phyloP scores from a whole-genome alignment of 2,329 filamentous ascomycete species.

The Bipolaris bicolor region DNA sequence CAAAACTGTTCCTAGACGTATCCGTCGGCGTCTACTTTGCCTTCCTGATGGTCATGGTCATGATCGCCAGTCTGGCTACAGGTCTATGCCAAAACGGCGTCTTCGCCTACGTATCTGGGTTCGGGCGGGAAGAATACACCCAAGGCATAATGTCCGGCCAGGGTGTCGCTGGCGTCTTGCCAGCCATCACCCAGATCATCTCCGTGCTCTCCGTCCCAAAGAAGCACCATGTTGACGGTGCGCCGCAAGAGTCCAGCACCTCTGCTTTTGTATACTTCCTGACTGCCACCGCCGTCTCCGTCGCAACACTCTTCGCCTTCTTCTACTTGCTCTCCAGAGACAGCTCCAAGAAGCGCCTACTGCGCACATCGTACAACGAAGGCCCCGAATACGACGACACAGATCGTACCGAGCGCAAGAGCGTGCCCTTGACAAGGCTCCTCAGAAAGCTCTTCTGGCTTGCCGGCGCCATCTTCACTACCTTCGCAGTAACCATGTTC shows the following conservation, averaged over 20 bases:
- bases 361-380: slow-evolving; percentile 26
- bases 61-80: slow-evolving; percentile 77
- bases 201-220: slow-evolving; percentile 73
- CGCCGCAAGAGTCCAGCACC: slow-evolving; percentile 57
- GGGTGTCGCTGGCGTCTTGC: slow-evolving; percentile 87
- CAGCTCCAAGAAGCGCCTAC: slow-evolving; percentile 33
- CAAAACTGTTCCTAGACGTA: slow-evolving; percentile 67
- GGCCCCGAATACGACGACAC: slow-evolving; percentile 31
- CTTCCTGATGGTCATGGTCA: slow-evolving; percentile 84
- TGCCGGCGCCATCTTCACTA: slow-evolving; percentile 76
- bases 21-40: slow-evolving; percentile 73
- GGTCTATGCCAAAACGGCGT: slow-evolving; percentile 92
- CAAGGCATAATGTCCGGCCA: slow-evolving; percentile 97
- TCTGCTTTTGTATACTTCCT: slow-evolving; percentile 92
- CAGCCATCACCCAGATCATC: slow-evolving; percentile 83
- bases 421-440: slow-evolving; percentile 67
- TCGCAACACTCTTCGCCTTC: slow-evolving; percentile 73
- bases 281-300: slow-evolving; percentile 79
- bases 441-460: slow-evolving; percentile 81
- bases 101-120: slow-evolving; percentile 88
- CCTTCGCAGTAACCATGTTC: slow-evolving; percentile 87
- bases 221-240: slow-evolving; percentile 46
- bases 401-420: slow-evolving; percentile 46
- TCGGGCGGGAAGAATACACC: slow-evolving; percentile 85
- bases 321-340: slow-evolving; percentile 70